Evolutionary conservation across 768 basidiomycete species (phyloP), one percentile per base, ranked within the genome.

Genomic region (Lactarius deliciosus): DNA sequence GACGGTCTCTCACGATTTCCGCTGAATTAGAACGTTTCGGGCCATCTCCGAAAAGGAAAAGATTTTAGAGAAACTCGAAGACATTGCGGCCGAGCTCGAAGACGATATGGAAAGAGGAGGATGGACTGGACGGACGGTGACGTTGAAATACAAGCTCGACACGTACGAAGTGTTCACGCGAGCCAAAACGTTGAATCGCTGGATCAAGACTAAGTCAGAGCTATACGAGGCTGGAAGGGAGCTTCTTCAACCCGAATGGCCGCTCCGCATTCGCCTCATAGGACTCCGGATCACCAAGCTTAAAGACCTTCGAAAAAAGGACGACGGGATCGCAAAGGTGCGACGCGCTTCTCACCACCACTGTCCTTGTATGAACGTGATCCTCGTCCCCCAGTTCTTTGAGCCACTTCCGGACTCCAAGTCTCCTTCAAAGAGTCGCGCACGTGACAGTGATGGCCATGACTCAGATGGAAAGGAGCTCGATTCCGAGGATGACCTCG

Each of bases 121-220:
- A 36, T 99, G 94, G 88, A 83, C 86, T 8, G 96, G 94, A 9
- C 86, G 89, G 70, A 97, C 94, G 0, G 82, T 98, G 38, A 96
- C 93, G 0, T 81, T 98, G 59, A 97, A 96, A 75, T 95, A 89
- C 75, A 99, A 99, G 78, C 82, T 93, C 40, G 89, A 96, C 73
- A 94, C 88, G 1, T 98, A 88, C 75, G 86, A 96, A 81, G 89
- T 89, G 0, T 89, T 90, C 72, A 93, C 92, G 18, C 86, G 95
- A 38, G 91, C 95, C 5, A 89, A 88, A 74, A 92, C 93, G 1
- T 84, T 89, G 47, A 80, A 86, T 69, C 85, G 85, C 57, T 94
- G 86, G 83, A 84, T 94, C n/a, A 85, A 77, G 25, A 81, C 82
- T 20, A 90, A 84, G 71, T 87, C 89, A 56, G 92, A 96, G 60